phyloP scores from a whole-genome alignment of 805 yeast species.

The Peterozyma xylosa region DNA sequence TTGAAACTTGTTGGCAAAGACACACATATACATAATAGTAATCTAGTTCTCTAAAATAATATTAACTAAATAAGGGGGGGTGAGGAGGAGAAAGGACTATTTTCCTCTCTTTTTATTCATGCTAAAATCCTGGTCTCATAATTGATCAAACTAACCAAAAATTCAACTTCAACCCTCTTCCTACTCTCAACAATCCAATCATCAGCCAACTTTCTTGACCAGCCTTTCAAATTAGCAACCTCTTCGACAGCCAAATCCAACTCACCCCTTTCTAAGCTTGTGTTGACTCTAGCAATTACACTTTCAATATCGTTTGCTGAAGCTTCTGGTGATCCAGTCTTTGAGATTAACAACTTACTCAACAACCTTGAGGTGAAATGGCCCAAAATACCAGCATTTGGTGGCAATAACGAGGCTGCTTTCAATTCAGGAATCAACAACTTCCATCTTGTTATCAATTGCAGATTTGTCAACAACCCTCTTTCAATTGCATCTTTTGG shows the following conservation, averaged over 20 bases:
- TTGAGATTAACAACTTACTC: conserved; percentile 68
- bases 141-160: conserved; percentile 63
- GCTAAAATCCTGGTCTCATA: conserved; percentile 49
- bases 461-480: conserved; percentile 72
- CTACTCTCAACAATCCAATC: conserved; percentile 92
- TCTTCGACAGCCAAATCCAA: conserved; percentile 89
- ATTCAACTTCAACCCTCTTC: conserved; percentile 82
- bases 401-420: conserved; percentile 83
- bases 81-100: too few relatives aligned
- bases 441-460: conserved; percentile 74
- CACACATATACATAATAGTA: too few relatives aligned
- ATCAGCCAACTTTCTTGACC: conserved; percentile 83
- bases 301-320: conserved; percentile 80
- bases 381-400: conserved; percentile 92
- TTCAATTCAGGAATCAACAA: conserved; percentile 79
- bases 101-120: conserved; percentile 8
- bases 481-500: conserved; percentile 33
- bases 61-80: too few relatives aligned
- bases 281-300: conserved; percentile 78
- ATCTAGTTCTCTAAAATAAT: too few relatives aligned
- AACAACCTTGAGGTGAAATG: conserved; percentile 76
- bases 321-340: conserved; percentile 61
- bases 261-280: conserved; percentile 65
- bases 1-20: too few relatives aligned
- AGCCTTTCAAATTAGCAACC: conserved; percentile 81